Evolutionary conservation across 768 basidiomycete genomes (phyloP).

Genomic region (Obba rivulosa): DNA sequence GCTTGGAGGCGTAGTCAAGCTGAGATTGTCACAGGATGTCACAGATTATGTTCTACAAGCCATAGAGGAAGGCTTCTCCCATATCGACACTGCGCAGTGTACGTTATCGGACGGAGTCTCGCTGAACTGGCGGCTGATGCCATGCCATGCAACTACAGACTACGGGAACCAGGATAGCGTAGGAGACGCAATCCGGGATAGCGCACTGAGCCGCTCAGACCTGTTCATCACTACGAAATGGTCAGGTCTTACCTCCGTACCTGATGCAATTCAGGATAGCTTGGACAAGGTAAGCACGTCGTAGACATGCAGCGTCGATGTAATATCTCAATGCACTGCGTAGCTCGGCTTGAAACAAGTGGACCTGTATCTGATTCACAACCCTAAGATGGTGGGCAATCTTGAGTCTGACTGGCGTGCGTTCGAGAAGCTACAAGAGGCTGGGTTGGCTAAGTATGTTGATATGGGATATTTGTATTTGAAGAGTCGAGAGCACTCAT

Average conservation of each 20-base stretch:
- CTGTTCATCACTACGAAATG: slow-evolving; percentile 46
- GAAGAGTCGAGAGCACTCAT: neutral
- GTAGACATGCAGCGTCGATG: neutral
- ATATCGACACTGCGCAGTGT: slow-evolving; percentile 59
- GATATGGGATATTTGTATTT: neutral
- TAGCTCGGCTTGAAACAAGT: slow-evolving; percentile 59
- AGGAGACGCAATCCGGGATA: slow-evolving; percentile 31
- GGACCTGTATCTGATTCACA: slow-evolving; percentile 70
- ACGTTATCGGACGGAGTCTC: neutral
- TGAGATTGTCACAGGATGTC: slow-evolving; percentile 32
- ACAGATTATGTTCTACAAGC: slow-evolving; percentile 52
- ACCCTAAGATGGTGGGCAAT: slow-evolving; percentile 27
- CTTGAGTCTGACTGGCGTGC: slow-evolving; percentile 44
- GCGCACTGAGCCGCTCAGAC: slow-evolving; percentile 28
- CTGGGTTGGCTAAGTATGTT: slow-evolving; percentile 31
- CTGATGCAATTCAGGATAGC: slow-evolving; percentile 40
- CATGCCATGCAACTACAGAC: slow-evolving; percentile 11
- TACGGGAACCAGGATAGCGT: slow-evolving; percentile 35
- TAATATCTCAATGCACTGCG: neutral
- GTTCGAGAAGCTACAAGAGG: slow-evolving; percentile 49
- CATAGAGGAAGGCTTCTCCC: slow-evolving; percentile 53
- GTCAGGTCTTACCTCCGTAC: slow-evolving; percentile 29
- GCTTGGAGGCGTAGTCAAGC: too few relatives aligned
- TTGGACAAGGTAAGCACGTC: slow-evolving; percentile 38
- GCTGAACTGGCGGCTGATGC: too few relatives aligned